phyloP scores from a whole-genome alignment of 257 asterid species.

The Salvia hispanica region DNA sequence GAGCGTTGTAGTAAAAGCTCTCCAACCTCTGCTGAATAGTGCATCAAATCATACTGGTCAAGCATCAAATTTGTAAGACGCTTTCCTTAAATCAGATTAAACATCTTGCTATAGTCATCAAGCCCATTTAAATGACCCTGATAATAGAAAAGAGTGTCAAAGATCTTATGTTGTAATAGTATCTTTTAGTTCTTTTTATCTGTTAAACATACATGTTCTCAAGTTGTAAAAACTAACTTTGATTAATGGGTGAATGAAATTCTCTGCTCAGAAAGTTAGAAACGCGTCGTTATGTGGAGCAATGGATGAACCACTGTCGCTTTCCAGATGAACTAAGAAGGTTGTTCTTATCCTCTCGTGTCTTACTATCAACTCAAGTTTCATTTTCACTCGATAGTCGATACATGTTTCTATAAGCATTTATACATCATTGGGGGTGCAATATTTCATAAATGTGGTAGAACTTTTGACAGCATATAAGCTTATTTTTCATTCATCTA shows the following conservation, averaged over 20 bases:
- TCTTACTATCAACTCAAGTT: neutral
- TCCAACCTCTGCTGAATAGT: slow-evolving; percentile 3
- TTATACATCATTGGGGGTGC: neutral
- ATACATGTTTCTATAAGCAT: neutral
- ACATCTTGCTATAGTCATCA: neutral
- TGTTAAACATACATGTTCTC: neutral
- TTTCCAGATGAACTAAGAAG: slow-evolving; percentile 73
- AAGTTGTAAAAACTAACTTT: neutral
- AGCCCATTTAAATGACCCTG: neutral
- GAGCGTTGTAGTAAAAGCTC: slow-evolving; percentile 2
- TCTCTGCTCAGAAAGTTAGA: slow-evolving; percentile 66
- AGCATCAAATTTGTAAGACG: slow-evolving; percentile 3
- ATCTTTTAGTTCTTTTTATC: neutral
- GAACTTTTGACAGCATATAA: neutral
- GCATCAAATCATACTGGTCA: neutral
- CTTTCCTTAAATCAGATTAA: neutral
- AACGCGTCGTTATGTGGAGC: slow-evolving; percentile 87
- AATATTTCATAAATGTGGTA: neutral
- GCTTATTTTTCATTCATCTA: neutral
- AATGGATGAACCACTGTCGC: slow-evolving; percentile 93
- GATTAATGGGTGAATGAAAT: neutral
- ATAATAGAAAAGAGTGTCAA: neutral
- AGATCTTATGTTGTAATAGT: neutral
- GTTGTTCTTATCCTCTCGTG: slow-evolving; percentile 23
- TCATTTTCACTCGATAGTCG: neutral